Conservation (phyloP, 2,329 filamentous ascomycete genomes). For the Ophiognomonia clavigignenti-juglandacearum region DNA sequence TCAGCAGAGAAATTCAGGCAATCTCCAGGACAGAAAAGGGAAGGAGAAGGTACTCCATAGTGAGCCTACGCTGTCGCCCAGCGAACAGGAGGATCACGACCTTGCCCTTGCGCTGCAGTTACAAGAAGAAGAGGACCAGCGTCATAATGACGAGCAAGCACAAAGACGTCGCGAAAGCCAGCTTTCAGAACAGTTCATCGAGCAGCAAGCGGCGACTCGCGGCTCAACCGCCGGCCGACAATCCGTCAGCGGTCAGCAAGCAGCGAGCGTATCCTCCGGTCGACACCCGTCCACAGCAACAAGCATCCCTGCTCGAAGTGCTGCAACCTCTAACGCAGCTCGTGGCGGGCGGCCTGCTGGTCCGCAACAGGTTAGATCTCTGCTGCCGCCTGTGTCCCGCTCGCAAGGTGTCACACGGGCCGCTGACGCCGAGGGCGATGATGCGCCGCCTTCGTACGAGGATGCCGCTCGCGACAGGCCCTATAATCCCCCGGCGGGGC, state of each 20-base stretch:
- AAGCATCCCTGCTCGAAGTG: not conserved
- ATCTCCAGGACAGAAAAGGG: conserved; percentile 38
- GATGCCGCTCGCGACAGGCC: conserved; percentile 47
- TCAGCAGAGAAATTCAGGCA: conserved; percentile 47
- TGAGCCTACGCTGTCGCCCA: conserved; percentile 31
- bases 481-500: conserved; percentile 47
- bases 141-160: conserved; percentile 57
- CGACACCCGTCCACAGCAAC: conserved; percentile 18
- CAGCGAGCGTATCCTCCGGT: conserved; percentile 7
- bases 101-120: conserved; percentile 85
- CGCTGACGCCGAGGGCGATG: conserved; percentile 37
- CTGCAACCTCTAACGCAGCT: conserved; percentile 3
- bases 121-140: conserved; percentile 89
- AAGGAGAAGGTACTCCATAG: conserved; percentile 18
- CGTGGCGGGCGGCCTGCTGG: conserved; percentile 9
- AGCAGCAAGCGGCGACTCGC: conserved; percentile 45
- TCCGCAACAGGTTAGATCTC: conserved; percentile 34
- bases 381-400: conserved; percentile 38
- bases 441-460: conserved; percentile 54
- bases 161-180: conserved; percentile 61
- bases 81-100: conserved; percentile 76
- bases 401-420: conserved; percentile 28
- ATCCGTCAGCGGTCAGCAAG: conserved; percentile 3
- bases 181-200: conserved; percentile 66
- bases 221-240: conserved; percentile 9